Conservation (phyloP, 768 basidiomycete genomes). For the Lanmaoa rubissima region DNA sequence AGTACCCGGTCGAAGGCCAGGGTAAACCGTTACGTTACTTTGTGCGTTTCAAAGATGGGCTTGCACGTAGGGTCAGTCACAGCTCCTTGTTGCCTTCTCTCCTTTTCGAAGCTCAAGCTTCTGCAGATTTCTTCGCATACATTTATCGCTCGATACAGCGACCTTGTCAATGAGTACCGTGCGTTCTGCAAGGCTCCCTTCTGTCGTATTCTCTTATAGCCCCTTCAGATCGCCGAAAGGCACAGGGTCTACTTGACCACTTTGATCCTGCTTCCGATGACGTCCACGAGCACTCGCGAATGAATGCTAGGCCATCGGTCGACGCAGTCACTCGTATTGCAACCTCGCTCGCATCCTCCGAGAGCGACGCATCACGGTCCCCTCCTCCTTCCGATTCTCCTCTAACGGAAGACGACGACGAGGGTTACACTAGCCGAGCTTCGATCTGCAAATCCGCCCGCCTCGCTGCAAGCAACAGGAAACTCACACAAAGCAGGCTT, state of each 20-base stretch:
- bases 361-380: constrained; percentile 13
- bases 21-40: constrained; percentile 51
- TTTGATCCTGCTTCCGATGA: constrained; percentile 60
- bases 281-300: constrained; percentile 60
- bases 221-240: constrained; percentile 44
- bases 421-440: constrained; percentile 1
- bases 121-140: constrained; percentile 42
- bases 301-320: constrained; percentile 39
- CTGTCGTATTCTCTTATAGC: constrained; percentile 8
- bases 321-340: constrained; percentile 8
- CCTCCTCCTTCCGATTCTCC: constrained; percentile 12
- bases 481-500: constrained; percentile 34
- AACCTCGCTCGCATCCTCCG: constrained; percentile 4
- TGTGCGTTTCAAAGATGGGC: constrained; percentile 56
- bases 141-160: constrained; percentile 40
- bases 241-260: constrained; percentile 38
- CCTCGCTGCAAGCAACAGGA: constrained; percentile 2
- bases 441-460: constrained; percentile 21
- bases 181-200: constrained; percentile 22
- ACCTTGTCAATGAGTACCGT: constrained; percentile 59
- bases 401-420: constrained; percentile 31
- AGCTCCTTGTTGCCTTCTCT: background rate
- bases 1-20: constrained; percentile 37
- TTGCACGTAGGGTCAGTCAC: constrained; percentile 52
- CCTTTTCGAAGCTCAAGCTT: constrained; percentile 1